Percentiles rank a stretch among this genome's conserved stretches.
Evolutionary conservation across 441 rosid species (phyloP).

Genomic region (Geranium incanum): DNA sequence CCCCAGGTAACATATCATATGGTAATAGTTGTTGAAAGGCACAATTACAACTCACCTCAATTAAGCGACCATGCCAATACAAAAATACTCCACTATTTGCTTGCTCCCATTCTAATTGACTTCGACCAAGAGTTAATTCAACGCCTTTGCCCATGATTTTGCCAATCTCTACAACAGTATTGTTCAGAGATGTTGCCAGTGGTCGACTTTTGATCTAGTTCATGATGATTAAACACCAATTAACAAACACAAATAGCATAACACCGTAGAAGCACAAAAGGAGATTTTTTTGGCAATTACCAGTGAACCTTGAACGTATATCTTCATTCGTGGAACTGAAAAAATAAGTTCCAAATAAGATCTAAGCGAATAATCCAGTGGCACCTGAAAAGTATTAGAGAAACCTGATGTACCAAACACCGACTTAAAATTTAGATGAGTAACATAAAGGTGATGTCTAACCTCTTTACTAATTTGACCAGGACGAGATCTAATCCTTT

Average conservation of each 20-base stretch:
- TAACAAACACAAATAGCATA: not conserved
- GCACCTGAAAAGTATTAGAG: conserved; percentile 23
- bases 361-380: conserved; percentile 32
- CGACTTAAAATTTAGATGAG: not conserved
- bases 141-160: conserved; percentile 25
- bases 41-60: conserved; percentile 25
- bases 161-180: conserved; percentile 21
- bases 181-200: conserved; percentile 23
- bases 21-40: conserved; percentile 2
- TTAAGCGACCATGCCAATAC: conserved; percentile 36
- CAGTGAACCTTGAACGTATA: conserved; percentile 33
- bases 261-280: conserved; percentile 1
- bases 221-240: conserved; percentile 12
- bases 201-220: conserved; percentile 31
- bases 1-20: not conserved
- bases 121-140: conserved; percentile 29
- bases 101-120: conserved; percentile 35
- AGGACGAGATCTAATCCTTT: conserved; percentile 31
- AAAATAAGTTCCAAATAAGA: conserved; percentile 34
- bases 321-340: conserved; percentile 32
- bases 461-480: conserved; percentile 35
- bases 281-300: conserved; percentile 13
- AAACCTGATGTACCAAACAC: not conserved
- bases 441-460: conserved; percentile 1
- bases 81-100: conserved; percentile 32